phyloP scores from a whole-genome alignment of 805 yeast genomes.

The Millerozyma miso region DNA sequence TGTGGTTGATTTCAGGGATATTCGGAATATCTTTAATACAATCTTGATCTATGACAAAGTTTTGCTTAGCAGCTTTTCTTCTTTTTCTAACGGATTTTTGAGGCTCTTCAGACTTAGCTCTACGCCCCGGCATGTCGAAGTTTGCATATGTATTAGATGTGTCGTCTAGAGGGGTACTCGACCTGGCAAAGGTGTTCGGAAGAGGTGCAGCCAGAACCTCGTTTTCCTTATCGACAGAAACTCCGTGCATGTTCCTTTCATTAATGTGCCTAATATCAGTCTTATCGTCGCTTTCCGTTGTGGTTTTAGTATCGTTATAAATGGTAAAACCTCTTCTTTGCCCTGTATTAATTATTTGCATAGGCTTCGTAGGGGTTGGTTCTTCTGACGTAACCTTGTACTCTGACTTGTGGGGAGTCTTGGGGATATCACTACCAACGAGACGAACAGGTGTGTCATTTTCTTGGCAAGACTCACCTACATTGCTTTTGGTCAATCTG shows the following conservation, averaged over 20 bases:
- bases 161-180: constrained; percentile 17
- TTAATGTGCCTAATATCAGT: neutral
- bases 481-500: constrained; percentile 1
- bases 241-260: neutral
- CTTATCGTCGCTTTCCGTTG: neutral
- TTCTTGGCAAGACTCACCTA: neutral
- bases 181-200: neutral
- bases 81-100: constrained; percentile 14
- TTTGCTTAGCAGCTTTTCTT: constrained; percentile 11
- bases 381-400: constrained; percentile 16
- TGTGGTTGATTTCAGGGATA: constrained; percentile 52
- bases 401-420: constrained; percentile 11
- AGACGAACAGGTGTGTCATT: neutral
- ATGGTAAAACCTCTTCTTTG: neutral
- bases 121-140: constrained; percentile 17
- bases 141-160: constrained; percentile 20
- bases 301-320: neutral
- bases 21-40: constrained; percentile 18
- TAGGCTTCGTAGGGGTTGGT: constrained; percentile 13
- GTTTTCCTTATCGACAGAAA: neutral
- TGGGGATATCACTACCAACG: neutral
- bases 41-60: constrained; percentile 16
- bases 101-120: constrained; percentile 36
- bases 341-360: neutral
- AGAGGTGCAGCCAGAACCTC: neutral